Evolutionary conservation across 768 basidiomycete species (phyloP).

Genomic region (Tricholoma bakamatsutake): DNA sequence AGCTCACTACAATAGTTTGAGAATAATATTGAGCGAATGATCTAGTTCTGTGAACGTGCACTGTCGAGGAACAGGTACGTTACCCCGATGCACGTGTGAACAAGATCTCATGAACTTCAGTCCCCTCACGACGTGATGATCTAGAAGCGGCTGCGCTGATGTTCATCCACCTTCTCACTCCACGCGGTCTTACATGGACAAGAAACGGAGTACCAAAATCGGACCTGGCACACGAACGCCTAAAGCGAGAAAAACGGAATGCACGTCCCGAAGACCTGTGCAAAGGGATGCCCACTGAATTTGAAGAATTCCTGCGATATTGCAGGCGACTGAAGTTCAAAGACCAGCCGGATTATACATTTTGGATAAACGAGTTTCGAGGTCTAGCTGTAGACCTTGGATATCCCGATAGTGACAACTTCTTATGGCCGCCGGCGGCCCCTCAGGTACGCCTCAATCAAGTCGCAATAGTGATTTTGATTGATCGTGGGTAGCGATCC

Average conservation of each 20-base stretch:
- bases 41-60: slow-evolving; percentile 65
- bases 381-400: slow-evolving; percentile 57
- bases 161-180: slow-evolving; percentile 76
- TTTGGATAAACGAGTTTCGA: slow-evolving; percentile 61
- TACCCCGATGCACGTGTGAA: not conserved
- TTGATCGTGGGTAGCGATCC: slow-evolving; percentile 11
- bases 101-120: slow-evolving; percentile 28
- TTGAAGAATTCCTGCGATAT: slow-evolving; percentile 73
- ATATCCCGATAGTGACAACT: slow-evolving; percentile 49
- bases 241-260: slow-evolving; percentile 59
- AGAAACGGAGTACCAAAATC: slow-evolving; percentile 76
- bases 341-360: slow-evolving; percentile 62
- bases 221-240: slow-evolving; percentile 50
- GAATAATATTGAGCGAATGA: not conserved
- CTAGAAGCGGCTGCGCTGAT: slow-evolving; percentile 73
- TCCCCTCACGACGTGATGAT: slow-evolving; percentile 75
- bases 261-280: slow-evolving; percentile 65
- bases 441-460: slow-evolving; percentile 20
- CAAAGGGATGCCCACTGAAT: slow-evolving; percentile 59
- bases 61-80: slow-evolving; percentile 65
- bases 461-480: slow-evolving; percentile 12
- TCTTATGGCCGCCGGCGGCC: slow-evolving; percentile 69
- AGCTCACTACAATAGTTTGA: slow-evolving; percentile 4
- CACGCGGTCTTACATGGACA: slow-evolving; percentile 72
- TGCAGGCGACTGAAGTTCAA: slow-evolving; percentile 63